Conservation (phyloP, 1,139 yeast genomes). For the Protomyces inouyei region DNA sequence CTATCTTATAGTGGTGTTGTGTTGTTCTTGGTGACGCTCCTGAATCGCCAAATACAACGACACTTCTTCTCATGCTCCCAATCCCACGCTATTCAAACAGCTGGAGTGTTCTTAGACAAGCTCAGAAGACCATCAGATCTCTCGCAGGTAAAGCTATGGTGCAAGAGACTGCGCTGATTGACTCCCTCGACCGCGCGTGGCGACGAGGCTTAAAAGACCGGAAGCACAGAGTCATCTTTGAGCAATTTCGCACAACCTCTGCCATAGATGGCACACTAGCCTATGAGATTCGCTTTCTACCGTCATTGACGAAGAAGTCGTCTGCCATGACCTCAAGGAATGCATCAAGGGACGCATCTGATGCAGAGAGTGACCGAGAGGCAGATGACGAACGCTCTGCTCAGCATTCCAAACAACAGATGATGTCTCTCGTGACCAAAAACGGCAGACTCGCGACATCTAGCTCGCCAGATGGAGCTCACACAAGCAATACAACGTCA, state of each 20-base stretch:
- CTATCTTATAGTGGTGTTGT: too few species aligned
- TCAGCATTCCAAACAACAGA: background rate
- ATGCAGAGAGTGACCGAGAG: conserved; percentile 2
- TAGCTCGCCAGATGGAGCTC: background rate
- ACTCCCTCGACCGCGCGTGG: background rate
- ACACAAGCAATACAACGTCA: background rate
- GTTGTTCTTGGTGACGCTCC: too few species aligned
- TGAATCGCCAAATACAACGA: too few species aligned
- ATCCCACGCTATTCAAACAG: too few species aligned
- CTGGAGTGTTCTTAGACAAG: too few species aligned
- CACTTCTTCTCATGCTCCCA: too few species aligned
- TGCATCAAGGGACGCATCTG: conserved; percentile 4
- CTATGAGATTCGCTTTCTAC: conserved; percentile 15
- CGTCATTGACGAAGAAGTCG: conserved; percentile 17
- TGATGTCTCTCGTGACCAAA: background rate
- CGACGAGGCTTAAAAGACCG: background rate
- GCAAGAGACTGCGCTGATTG: background rate
- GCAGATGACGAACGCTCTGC: background rate
- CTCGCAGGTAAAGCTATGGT: background rate
- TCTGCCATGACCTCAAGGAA: conserved; percentile 2
- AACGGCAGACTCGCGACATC: background rate
- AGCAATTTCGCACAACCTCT: background rate
- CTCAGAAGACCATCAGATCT: too few species aligned
- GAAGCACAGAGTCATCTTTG: background rate
- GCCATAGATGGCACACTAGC: background rate